A percentile compares a stretch with the other conserved stretches of the same genome.
These are phyloP conservation scores for Aquanectria penicillioides DNA, from an alignment of 2,329 filamentous ascomycete genomes.

Conservation along the genomic window DNA sequence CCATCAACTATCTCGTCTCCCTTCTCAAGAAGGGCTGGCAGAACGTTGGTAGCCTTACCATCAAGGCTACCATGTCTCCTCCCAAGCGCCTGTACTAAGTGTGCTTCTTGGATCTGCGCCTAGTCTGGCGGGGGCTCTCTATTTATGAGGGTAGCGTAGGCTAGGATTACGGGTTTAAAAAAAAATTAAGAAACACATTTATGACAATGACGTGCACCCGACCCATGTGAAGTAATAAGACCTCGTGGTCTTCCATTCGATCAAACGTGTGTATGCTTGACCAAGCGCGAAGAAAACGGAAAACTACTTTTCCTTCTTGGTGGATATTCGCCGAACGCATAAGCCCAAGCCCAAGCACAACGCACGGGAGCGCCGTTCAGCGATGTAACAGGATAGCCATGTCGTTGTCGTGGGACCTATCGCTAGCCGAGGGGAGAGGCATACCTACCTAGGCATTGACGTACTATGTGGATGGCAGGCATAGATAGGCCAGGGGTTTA, in stretches of 20 bases:
- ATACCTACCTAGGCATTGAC: too few species aligned
- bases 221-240: too few species aligned
- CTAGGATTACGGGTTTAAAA: conserved; percentile 26
- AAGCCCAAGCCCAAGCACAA: neutral
- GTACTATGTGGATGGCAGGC: too few species aligned
- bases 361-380: neutral
- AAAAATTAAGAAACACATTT: conserved; percentile 30
- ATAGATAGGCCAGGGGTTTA: too few species aligned
- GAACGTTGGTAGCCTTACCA: conserved; percentile 99
- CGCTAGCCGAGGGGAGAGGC: too few species aligned
- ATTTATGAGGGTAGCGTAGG: conserved; percentile 32
- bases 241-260: too few species aligned
- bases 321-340: neutral
- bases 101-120: conserved; percentile 35
- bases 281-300: neutral
- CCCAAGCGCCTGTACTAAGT: conserved; percentile 96
- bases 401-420: too few species aligned
- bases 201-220: conserved; percentile 16
- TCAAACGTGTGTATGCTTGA: too few species aligned
- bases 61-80: conserved; percentile 99
- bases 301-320: neutral
- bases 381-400: conserved; percentile 4
- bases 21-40: conserved; percentile 99
- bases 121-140: conserved; percentile 32
- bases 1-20: conserved; percentile 99